Conservation (phyloP, 176 grass and related monocot genomes). For the Eragrostis nindensis region DNA sequence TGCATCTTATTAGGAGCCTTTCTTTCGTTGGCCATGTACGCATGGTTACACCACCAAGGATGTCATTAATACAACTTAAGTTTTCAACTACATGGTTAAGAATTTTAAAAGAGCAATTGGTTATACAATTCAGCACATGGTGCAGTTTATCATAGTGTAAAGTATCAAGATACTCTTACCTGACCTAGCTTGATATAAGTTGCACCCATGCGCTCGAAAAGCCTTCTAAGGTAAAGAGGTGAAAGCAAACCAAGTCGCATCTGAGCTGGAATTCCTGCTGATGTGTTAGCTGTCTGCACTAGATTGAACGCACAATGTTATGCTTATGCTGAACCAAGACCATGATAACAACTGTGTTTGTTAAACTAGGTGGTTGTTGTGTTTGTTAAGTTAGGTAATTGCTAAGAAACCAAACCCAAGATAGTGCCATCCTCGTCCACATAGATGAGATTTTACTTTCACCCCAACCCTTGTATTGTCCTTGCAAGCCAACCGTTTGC, state of each 20-base stretch:
- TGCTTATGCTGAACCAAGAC: neutral
- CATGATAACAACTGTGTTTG: neutral
- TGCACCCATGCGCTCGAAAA: conserved; percentile 96
- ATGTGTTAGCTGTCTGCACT: conserved; percentile 66
- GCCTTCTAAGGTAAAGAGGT: conserved; percentile 74
- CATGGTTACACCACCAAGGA: neutral
- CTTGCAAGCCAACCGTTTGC: neutral
- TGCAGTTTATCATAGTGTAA: conserved; percentile 3
- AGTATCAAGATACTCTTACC: conserved; percentile 48
- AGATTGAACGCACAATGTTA: conserved; percentile 35
- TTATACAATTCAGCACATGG: neutral
- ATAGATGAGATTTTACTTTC: neutral
- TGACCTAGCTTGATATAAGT: conserved; percentile 99
- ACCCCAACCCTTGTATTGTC: neutral
- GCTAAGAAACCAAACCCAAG: neutral
- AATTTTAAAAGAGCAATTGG: conserved; percentile 8
- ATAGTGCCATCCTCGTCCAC: neutral
- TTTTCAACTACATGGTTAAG: conserved; percentile 19
- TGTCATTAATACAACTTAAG: neutral
- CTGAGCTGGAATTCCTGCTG: conserved; percentile 62
- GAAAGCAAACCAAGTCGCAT: conserved; percentile 86
- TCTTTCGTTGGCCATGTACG: neutral
- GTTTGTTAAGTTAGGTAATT: neutral
- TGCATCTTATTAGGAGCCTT: neutral
- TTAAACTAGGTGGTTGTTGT: neutral